Evolutionary conservation across 2,329 filamentous ascomycete genomes (phyloP), one percentile per base, ranked within the genome.

Genomic region (Microascus cirrosus): DNA sequence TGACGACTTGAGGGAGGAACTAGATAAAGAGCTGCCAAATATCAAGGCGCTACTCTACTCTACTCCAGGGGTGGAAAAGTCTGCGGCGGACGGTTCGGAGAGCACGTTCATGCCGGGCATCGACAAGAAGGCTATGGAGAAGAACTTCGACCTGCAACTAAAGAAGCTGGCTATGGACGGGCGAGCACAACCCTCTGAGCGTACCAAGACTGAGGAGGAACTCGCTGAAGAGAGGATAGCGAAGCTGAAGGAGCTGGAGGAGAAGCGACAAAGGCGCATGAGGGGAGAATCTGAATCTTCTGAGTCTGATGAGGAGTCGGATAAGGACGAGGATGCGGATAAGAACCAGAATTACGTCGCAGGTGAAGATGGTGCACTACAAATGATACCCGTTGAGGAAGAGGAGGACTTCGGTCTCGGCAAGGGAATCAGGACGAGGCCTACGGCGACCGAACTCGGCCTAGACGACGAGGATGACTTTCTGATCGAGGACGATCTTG

Each of bases 391-490:
- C 59, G 71, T 65, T 66, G 78, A 77, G 15, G 76, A 81, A 15
- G 72, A 74, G 1, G 80, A 83, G 35, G 77, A 80, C 58, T 87
- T 82, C 67, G 80, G 81, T 2, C 73, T 87, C 18, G 84, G 84
- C 36, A 68, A 71, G 54, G 83, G 83, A 51, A 82, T 86, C 62
- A 81, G 75, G 64, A 73, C 75, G 57, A 75, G 77, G 25, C 77
- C 77, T 35, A 83, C 82, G 8, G 80, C 79, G 3, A 77, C 80
- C 12, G 80, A 86, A 59, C 70, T 91, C 20, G 89, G 85, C 6
- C 86, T 95, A 36, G 91, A 96, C 62, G 93, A 96, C 64, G 93
- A 97, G 68, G 93, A 97, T 65, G 90, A 96, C 64, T 97, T 97
- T 65, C 69, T 93, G 28, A 85, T 96, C 61, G 93, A 97, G 60